Base-by-base conservation (phyloP, 1,139 yeast species). In the Kluyveromyces sp. region DNA sequence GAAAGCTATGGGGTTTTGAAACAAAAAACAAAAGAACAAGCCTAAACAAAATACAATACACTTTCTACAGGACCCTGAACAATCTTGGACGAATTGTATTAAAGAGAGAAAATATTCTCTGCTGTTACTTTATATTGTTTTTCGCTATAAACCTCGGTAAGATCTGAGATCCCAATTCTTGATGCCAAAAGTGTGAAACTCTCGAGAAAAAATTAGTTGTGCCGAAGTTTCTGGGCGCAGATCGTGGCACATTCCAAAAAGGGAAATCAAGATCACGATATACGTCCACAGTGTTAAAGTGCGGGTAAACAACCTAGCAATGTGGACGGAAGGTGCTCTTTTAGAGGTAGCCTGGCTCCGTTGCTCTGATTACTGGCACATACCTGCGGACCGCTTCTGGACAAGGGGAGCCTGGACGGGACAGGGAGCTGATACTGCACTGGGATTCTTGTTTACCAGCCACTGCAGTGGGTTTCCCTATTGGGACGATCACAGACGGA, bases 1-100 rank as follows among this genome's bases (percentile, higher is more conserved):
- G 17, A 36, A 22, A 25, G 20, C 39, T 25, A 36, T 26, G 31
- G 15, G 31, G 15, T 35, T 29, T 35, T 25, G n/a, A n/a, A n/a
- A n/a, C n/a, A 19, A 19, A 16, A 18, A 18, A 8, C 18, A 9
- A 18, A 38, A 33, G 17, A 22, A 36, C 20, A 36, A 12, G n/a
- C 17, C 11, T 31, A 13, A 13, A 26, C 8, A 17, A n/a, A 18
- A 35, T 20, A 35, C 28, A 8, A n/a, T 8, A 20, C 18, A n/a
- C n/a, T n/a, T n/a, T n/a, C n/a, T n/a, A n/a, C n/a, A n/a, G n/a
- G n/a, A n/a, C n/a, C n/a, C n/a, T n/a, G n/a, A n/a, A n/a, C n/a
- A n/a, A n/a, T n/a, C n/a, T n/a, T n/a, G n/a, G n/a, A n/a, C n/a
- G n/a, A n/a, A n/a, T n/a, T n/a, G n/a, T n/a, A n/a, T n/a, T n/a